Base-by-base conservation (phyloP, 2,329 filamentous ascomycete species). In the Xylaria sp. region DNA sequence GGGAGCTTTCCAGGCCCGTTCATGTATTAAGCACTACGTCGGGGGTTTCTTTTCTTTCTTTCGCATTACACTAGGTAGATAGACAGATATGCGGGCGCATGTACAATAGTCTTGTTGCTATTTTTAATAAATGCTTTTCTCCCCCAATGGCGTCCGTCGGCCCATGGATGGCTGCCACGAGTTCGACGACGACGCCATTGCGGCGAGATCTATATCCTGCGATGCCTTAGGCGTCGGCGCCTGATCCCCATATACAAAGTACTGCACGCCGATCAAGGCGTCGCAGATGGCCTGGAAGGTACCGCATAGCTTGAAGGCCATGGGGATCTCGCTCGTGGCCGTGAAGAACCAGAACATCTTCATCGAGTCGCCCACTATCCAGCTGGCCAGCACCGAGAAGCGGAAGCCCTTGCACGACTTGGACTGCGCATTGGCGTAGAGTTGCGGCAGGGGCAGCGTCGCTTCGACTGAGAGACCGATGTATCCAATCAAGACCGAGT, bases 281-380 rank as follows among this genome's bases (percentile, higher is more conserved):
- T 95, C 90, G 75, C 91, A 93, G 19, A 77, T 78, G 18, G 89
- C 88, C 78, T 94, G 90, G 74, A 94, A 92, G 58, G 91, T 79
- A 65, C 89, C 91, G 70, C 90, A 93, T 18, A 91, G 75, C 77
- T 93, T 93, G 75, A 94, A 95, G 1, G 88, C 85, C 81, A 82
- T 82, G 0, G 90, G 90, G 37, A 94, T 90, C 68, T 82, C 79
- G 3, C 83, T 83, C 1, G 80, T 83, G 1, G 87, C 83, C 1
- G 86, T 89, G 62, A 92, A 88, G 77, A 93, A 94, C 85, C 85
- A 88, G 69, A 91, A 89, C 81, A 93, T 89, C 80, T 95, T 95
- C 86, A 94, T 91, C 7, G 83, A 79, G 73, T 95, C 90, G 62
- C 90, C 90, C 2, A 88, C 76, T 56, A 95, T 77, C 90, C 90